Conservation (phyloP, 78 protist genomes). For the Pigoraptor vietnamica region DNA sequence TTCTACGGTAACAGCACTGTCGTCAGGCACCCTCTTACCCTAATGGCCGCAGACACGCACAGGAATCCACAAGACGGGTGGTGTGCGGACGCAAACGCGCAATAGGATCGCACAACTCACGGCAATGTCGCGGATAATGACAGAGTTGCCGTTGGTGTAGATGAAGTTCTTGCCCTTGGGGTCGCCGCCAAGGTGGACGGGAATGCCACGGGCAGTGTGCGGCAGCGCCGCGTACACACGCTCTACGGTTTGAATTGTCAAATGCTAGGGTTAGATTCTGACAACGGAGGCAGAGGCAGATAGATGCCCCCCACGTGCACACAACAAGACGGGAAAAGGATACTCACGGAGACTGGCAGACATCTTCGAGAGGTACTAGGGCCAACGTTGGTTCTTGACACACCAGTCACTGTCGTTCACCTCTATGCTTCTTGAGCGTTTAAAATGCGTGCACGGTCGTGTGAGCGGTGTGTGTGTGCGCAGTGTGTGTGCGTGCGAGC, state of each 20-base stretch:
- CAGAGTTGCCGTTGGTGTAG: conserved; percentile 62
- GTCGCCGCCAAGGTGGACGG: conserved; percentile 57
- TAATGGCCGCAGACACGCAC: background rate
- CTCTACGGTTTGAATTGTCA: no score
- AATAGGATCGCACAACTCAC: conserved; percentile 4
- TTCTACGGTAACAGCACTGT: background rate
- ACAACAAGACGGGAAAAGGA: background rate
- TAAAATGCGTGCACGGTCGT: no score
- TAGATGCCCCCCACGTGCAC: no score
- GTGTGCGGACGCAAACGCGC: background rate
- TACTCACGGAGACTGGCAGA: background rate
- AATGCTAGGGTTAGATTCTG: no score
- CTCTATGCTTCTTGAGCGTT: no score
- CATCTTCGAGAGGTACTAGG: background rate
- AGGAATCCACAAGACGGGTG: background rate
- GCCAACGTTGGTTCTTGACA: no score
- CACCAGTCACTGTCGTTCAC: no score
- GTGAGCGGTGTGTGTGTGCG: no score
- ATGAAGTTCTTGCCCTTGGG: conserved; percentile 72
- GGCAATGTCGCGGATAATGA: conserved; percentile 67
- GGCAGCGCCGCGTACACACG: conserved; percentile 64
- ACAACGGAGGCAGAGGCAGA: no score
- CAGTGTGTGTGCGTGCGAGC: no score
- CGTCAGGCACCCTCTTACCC: background rate
- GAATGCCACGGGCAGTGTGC: conserved; percentile 62